Conservation (phyloP, 1,139 yeast genomes). For the Nadsonia commutata region DNA sequence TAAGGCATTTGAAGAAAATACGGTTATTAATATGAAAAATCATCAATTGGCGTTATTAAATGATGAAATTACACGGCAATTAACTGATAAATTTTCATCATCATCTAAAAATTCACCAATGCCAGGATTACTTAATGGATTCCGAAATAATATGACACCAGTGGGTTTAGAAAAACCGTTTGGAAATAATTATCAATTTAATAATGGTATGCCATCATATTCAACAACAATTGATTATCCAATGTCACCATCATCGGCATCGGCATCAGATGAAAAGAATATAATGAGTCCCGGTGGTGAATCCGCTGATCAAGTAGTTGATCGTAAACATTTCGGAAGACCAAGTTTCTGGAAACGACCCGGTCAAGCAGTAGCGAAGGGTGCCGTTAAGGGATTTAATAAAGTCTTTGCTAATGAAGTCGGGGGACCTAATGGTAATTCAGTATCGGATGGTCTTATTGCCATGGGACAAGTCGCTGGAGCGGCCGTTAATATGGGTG, state of each 20-base stretch:
- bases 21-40: slow-evolving; percentile 21
- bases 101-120: background rate
- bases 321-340: slow-evolving; percentile 14
- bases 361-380: slow-evolving; percentile 24
- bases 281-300: slow-evolving; percentile 8
- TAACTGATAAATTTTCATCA: slow-evolving; percentile 22
- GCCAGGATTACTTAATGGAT: background rate
- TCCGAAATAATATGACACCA: background rate
- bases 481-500: background rate
- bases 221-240: background rate
- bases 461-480: background rate
- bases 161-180: background rate
- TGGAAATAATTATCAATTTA: background rate
- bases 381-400: slow-evolving; percentile 20
- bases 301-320: slow-evolving; percentile 11
- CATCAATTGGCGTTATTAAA: slow-evolving; percentile 26
- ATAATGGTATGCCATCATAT: background rate
- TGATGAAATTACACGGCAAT: slow-evolving; percentile 23
- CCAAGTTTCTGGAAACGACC: slow-evolving; percentile 25
- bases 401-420: slow-evolving; percentile 21
- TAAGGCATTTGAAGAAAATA: slow-evolving; percentile 20
- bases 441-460: background rate
- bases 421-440: slow-evolving; percentile 4
- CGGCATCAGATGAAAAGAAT: slow-evolving; percentile 4
- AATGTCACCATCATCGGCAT: slow-evolving; percentile 1